Percentiles rank a stretch among this genome's conserved stretches.
Evolutionary conservation across 495 filamentous ascomycete species (phyloP).

Genomic region (Lentithecium fluviatile): DNA sequence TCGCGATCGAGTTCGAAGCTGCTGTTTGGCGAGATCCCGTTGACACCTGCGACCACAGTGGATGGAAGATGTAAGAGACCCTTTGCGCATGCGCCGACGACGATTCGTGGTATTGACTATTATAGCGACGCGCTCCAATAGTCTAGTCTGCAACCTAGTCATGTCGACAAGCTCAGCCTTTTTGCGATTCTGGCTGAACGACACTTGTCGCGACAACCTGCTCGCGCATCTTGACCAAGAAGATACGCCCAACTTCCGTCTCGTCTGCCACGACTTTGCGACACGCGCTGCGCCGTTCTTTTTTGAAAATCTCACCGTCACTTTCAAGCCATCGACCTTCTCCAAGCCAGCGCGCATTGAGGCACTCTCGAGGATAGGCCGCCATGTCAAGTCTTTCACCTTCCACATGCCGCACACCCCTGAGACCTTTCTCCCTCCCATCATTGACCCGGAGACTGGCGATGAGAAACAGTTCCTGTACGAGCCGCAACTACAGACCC

Average conservation of each 20-base stretch:
- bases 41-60: constrained; percentile 31
- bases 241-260: constrained; percentile 51
- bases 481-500: constrained; percentile 58
- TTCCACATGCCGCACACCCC: constrained; percentile 68
- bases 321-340: constrained; percentile 68
- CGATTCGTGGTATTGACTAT: constrained; percentile 16
- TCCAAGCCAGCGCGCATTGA: constrained; percentile 65
- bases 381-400: constrained; percentile 65
- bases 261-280: constrained; percentile 55
- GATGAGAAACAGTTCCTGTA: constrained; percentile 72
- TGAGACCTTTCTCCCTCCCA: constrained; percentile 72
- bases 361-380: constrained; percentile 69
- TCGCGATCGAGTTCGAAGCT: constrained; percentile 37
- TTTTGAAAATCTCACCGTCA: constrained; percentile 55
- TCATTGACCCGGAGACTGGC: constrained; percentile 69
- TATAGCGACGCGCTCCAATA: constrained; percentile 34
- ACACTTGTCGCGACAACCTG: constrained; percentile 48
- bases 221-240: constrained; percentile 43
- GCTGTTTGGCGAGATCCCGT: constrained; percentile 47
- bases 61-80: constrained; percentile 32
- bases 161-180: constrained; percentile 46
- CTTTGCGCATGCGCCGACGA: constrained; percentile 12
- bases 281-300: constrained; percentile 50
- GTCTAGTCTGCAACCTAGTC: constrained; percentile 44
- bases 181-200: constrained; percentile 52